These are phyloP conservation scores for Leishmania braziliensis DNA, from an alignment of 208 protist species.

Conservation along the genomic window DNA sequence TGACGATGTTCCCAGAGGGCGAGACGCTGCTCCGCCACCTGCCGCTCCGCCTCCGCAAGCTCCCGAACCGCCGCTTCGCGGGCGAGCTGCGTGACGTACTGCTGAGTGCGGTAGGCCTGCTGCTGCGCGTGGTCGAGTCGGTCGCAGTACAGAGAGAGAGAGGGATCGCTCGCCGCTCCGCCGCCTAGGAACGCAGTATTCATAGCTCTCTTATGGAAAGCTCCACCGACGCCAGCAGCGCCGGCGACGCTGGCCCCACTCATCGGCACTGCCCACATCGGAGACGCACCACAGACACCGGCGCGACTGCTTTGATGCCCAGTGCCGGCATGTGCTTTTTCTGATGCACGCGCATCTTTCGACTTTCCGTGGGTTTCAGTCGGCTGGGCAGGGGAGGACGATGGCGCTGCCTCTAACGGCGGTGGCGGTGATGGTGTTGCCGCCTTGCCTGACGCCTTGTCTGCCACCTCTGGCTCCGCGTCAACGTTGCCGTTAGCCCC, in stretches of 20 bases:
- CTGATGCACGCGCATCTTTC: background rate
- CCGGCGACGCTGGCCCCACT: background rate
- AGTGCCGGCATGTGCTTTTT: background rate
- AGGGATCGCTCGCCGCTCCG: background rate
- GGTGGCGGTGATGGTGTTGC: background rate
- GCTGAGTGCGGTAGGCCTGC: conserved; percentile 33
- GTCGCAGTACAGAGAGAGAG: conserved; percentile 16
- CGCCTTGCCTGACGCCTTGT: background rate
- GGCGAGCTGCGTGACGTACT: conserved; percentile 32
- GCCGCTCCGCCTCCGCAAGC: conserved; percentile 41
- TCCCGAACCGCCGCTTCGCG: conserved; percentile 57
- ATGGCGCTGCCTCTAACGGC: background rate
- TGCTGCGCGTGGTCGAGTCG: conserved; percentile 22
- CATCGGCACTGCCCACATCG: conserved; percentile 7
- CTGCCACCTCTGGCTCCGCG: background rate
- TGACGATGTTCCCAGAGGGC: background rate
- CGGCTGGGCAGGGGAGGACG: background rate
- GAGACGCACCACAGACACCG: background rate
- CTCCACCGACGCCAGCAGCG: background rate
- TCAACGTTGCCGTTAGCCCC: background rate
- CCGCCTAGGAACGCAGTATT: background rate
- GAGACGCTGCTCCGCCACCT: conserved; percentile 43
- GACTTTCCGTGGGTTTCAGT: background rate
- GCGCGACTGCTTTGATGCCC: background rate
- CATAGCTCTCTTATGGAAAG: background rate